A percentile compares a stretch with the other conserved stretches of the same genome.
These are phyloP conservation scores for Persicaria maculosa DNA, from an alignment of 148 eudicot species.

Conservation along the genomic window DNA sequence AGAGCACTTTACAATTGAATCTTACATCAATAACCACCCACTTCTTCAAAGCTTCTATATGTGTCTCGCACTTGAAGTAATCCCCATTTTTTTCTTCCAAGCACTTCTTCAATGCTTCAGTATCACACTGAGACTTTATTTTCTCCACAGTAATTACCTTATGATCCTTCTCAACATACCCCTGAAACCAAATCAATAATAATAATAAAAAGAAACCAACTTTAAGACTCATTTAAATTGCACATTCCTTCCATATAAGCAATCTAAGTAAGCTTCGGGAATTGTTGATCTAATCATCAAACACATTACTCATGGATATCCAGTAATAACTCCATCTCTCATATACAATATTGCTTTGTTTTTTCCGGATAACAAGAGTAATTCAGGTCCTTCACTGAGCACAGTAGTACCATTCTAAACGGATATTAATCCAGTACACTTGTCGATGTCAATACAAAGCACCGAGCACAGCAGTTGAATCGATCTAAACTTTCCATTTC, in stretches of 20 bases:
- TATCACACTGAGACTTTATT: constrained; percentile 59
- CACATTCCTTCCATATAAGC: too few relatives aligned
- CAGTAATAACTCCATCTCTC: too few relatives aligned
- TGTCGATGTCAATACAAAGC: constrained; percentile 1
- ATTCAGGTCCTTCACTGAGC: too few relatives aligned
- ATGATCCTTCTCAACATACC: constrained; percentile 26
- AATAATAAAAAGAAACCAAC: too few relatives aligned
- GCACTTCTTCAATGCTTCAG: constrained; percentile 80
- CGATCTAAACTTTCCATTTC: background rate
- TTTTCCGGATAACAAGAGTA: too few relatives aligned
- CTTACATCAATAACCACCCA: too few relatives aligned
- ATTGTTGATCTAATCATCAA: too few relatives aligned
- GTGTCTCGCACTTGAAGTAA: constrained; percentile 65
- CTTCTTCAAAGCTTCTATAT: constrained; percentile 80
- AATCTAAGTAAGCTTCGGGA: too few relatives aligned
- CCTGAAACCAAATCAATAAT: background rate
- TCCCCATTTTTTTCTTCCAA: constrained; percentile 84
- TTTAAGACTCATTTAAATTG: too few relatives aligned
- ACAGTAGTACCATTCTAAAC: background rate
- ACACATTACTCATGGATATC: too few relatives aligned
- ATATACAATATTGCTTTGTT: too few relatives aligned
- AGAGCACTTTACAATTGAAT: too few relatives aligned
- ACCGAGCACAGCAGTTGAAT: background rate
- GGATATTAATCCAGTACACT: background rate
- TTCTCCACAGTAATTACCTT: constrained; percentile 34